phyloP scores from a whole-genome alignment of 805 yeast species.

The Barnettozyma botsteinii region DNA sequence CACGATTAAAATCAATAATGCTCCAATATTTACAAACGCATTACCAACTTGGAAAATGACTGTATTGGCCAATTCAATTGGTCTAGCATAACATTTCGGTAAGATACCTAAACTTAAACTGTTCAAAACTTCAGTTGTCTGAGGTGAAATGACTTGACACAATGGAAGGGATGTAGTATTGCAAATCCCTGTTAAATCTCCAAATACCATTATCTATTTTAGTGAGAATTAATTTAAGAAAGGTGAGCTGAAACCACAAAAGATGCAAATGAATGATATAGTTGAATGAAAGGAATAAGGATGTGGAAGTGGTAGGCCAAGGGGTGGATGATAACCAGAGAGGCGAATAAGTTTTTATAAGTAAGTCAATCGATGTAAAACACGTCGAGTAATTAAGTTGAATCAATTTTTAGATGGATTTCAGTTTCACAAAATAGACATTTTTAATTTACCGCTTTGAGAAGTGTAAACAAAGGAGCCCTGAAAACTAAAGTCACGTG shows the following conservation, averaged over 20 bases:
- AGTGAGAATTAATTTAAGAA: neutral
- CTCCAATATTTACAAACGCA: constrained; percentile 78
- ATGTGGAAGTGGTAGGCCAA: no score
- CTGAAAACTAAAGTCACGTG: no score
- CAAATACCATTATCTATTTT: constrained; percentile 48
- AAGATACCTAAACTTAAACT: constrained; percentile 53
- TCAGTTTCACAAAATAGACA: no score
- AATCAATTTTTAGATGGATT: no score
- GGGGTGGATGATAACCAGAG: no score
- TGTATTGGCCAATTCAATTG: constrained; percentile 86
- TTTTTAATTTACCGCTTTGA: no score
- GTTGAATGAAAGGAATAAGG: neutral
- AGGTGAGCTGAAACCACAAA: neutral
- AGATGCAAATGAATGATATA: neutral
- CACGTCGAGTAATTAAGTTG: no score
- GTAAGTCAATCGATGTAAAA: no score
- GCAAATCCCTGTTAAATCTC: constrained; percentile 59
- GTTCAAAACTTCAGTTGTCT: constrained; percentile 25
- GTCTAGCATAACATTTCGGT: constrained; percentile 77
- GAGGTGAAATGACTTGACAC: constrained; percentile 67
- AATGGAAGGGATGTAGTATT: constrained; percentile 66
- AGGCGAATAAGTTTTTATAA: no score
- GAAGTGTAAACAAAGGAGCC: neutral
- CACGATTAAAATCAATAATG: constrained; percentile 56
- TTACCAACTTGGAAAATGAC: constrained; percentile 85